phyloP scores from a whole-genome alignment of 1,139 yeast genomes.

The Pichia sp. region DNA sequence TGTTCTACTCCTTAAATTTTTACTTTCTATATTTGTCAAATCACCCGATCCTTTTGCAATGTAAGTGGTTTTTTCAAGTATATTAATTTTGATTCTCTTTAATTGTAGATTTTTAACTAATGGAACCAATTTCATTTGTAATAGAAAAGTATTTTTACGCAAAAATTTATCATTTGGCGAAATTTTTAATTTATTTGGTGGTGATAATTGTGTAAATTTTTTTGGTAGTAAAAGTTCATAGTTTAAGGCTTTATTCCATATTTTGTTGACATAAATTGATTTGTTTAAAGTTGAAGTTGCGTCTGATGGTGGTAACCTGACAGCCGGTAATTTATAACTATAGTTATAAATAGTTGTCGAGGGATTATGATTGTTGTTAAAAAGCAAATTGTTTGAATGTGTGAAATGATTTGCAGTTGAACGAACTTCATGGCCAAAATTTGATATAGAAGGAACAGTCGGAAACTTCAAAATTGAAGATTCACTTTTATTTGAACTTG shows the following conservation, averaged over 20 bases:
- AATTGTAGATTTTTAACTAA: conserved; percentile 60
- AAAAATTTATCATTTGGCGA: conserved; percentile 34
- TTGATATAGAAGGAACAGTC: conserved; percentile 6
- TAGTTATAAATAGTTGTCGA: conserved; percentile 21
- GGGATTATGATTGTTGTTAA: too few species aligned
- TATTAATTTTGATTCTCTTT: conserved; percentile 66
- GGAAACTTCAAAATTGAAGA: conserved; percentile 1
- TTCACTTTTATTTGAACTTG: conserved; percentile 7
- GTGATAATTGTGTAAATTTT: conserved; percentile 68
- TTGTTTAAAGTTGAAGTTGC: conserved; percentile 70
- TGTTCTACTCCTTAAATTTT: conserved; percentile 35
- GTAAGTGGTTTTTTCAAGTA: conserved; percentile 67
- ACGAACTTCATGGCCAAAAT: background rate
- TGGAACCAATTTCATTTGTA: conserved; percentile 69
- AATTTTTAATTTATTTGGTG: conserved; percentile 23
- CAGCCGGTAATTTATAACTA: conserved; percentile 44
- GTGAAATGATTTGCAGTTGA: background rate
- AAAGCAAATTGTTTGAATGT: too few species aligned
- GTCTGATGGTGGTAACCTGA: conserved; percentile 76
- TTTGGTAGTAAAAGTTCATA: conserved; percentile 75
- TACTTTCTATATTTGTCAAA: conserved; percentile 39
- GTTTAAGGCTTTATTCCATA: conserved; percentile 75
- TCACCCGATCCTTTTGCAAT: conserved; percentile 38
- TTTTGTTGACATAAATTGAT: conserved; percentile 74
- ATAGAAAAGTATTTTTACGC: conserved; percentile 31